Evolutionary conservation across 768 basidiomycete genomes (phyloP).

Genomic region (Termitomyces sp.): DNA sequence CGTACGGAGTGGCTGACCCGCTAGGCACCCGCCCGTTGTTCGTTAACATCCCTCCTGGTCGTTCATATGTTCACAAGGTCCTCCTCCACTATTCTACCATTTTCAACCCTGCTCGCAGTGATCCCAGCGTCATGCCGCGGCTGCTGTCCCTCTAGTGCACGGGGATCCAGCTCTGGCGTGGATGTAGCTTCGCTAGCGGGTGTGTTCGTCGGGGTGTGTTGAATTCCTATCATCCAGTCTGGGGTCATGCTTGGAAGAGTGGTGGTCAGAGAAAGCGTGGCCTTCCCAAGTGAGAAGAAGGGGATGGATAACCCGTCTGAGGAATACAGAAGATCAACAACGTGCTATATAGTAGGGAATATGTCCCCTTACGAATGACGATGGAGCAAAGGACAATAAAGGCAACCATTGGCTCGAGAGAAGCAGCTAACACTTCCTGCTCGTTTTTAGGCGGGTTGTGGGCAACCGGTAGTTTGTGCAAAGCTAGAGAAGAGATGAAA

Average conservation of each 20-base stretch:
- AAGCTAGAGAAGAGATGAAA: slow-evolving; percentile 80
- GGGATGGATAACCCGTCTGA: slow-evolving; percentile 21
- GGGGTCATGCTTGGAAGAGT: slow-evolving; percentile 15
- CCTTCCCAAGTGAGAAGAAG: slow-evolving; percentile 19
- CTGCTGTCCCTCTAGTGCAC: neutral
- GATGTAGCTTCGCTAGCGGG: too few relatives aligned
- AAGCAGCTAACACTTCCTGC: slow-evolving; percentile 69
- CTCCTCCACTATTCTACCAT: neutral
- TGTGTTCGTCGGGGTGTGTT: neutral
- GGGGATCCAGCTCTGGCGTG: neutral
- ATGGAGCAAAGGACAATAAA: slow-evolving; percentile 90
- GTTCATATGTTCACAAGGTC: neutral
- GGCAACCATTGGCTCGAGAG: slow-evolving; percentile 79
- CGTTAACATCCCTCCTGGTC: too few relatives aligned
- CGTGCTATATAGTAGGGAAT: neutral
- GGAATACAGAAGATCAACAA: neutral
- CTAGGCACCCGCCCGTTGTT: too few relatives aligned
- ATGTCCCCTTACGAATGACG: slow-evolving; percentile 54
- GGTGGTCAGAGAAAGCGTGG: slow-evolving; percentile 17
- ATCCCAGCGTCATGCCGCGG: neutral
- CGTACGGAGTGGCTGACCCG: neutral
- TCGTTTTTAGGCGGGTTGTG: slow-evolving; percentile 61
- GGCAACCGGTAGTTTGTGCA: slow-evolving; percentile 58
- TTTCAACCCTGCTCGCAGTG: neutral
- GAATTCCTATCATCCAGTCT: slow-evolving; percentile 14